Conservation (phyloP, 2,329 filamentous ascomycete genomes). For the Colletotrichum karsti region DNA sequence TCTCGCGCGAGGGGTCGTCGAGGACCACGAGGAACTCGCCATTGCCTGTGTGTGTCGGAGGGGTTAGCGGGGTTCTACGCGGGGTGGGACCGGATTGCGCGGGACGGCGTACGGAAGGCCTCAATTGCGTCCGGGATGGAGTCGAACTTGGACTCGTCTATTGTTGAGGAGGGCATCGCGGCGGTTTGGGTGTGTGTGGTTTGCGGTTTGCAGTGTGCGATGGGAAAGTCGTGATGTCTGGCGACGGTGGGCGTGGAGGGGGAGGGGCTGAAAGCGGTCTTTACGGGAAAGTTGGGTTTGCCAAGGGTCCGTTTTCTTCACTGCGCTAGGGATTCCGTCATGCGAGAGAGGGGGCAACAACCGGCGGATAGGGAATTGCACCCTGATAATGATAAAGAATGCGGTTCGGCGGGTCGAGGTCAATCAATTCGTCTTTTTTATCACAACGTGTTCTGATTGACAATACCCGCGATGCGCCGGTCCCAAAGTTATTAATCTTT, state of each 20-base stretch:
- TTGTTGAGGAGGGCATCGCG: constrained; percentile 59
- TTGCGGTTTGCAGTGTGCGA: not conserved
- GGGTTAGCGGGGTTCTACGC: not conserved
- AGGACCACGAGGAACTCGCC: constrained; percentile 97
- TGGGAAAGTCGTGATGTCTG: not conserved
- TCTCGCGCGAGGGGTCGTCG: constrained; percentile 91
- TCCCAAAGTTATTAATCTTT: not conserved
- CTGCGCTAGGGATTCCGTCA: constrained; percentile 15
- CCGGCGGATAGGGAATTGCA: not conserved
- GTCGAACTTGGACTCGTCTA: constrained; percentile 66
- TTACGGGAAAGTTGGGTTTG: constrained; percentile 3
- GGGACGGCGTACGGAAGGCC: constrained; percentile 65
- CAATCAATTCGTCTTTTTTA: not conserved
- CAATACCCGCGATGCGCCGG: not conserved
- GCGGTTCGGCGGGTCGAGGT: too few relatives aligned
- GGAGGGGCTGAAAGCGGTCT: constrained; percentile 14
- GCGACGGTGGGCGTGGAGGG: not conserved
- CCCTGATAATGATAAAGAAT: not conserved
- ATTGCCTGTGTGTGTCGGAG: constrained; percentile 62
- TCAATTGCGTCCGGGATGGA: constrained; percentile 71
- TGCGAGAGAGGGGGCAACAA: constrained; percentile 3
- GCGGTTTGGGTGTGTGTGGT: not conserved
- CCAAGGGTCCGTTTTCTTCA: not conserved
- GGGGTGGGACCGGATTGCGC: constrained; percentile 1
- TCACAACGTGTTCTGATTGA: not conserved